Base-by-base conservation (phyloP, 768 basidiomycete genomes). In the Crepidotus variabilis region DNA sequence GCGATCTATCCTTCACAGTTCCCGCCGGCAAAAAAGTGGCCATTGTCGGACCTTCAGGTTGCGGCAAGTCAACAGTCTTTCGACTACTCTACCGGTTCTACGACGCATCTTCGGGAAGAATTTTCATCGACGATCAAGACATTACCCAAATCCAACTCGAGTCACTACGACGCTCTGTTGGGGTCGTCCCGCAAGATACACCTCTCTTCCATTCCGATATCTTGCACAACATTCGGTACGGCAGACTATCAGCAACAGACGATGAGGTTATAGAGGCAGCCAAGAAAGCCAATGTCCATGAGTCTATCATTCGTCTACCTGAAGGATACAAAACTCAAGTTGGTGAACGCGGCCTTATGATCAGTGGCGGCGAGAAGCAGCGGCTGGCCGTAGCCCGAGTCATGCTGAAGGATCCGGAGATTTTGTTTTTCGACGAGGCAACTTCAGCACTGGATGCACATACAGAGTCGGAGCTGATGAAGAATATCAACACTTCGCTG, bases 381-480 rank as follows among this genome's bases (percentile, higher is more conserved):
- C 74, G 97, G 51, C 72, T 99, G 63, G 97, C 97, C 2, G 92
- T 99, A 16, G 97, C 97, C 21, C 77, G 97, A 22, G 86, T 95
- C 33, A 71, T 99, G 63, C 72, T 98, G 50, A 98, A 98, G 74
- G 90, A 99, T 69, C 95, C 97, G 0, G 88, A 90, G 11, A 98
- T 98, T 63, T 65, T 98, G 64, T 98, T 98, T 76, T 99, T 99
- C 65, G 97, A 99, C 65, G 97, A 99, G 72, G 97, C 97, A 94
- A 99, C 97, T 0, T 97, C 94, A 0, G 95, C 97, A 0, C 73
- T 99, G 59, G 97, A 99, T 66, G 90, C 93, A 1, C 90, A 92
- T 63, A 98, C 97, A 0, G 97, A 99, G 68, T 81, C 86, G 2
- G 95, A 97, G 68, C 75, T 99, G 45, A 98, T 98, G 94, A 81